These are phyloP conservation scores for Cordyceps sp. DNA, from an alignment of 2,329 filamentous ascomycete species.

Conservation along the genomic window DNA sequence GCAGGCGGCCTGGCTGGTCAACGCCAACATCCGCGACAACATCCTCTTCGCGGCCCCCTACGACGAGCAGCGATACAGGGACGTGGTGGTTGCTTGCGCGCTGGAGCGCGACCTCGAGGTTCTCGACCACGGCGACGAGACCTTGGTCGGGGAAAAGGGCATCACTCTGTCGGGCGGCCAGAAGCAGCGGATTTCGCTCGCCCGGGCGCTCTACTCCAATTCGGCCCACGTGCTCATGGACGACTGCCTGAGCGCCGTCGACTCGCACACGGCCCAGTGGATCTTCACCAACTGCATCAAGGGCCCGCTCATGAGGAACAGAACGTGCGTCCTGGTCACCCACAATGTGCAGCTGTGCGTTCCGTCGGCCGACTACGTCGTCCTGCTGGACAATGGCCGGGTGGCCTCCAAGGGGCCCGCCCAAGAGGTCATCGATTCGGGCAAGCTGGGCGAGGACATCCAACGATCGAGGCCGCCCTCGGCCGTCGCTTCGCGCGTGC, in stretches of 20 bases:
- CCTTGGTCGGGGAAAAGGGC: conserved; percentile 89
- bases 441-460: conserved; percentile 74
- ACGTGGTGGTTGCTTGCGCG: conserved; percentile 82
- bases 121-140: conserved; percentile 81
- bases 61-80: conserved; percentile 67
- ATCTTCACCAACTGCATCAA: conserved; percentile 89
- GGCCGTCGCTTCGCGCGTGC: conserved; percentile 49
- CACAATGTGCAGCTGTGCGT: conserved; percentile 87
- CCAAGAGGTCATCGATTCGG: conserved; percentile 66
- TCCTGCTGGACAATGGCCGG: conserved; percentile 77
- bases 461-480: conserved; percentile 57
- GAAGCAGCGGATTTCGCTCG: conserved; percentile 92
- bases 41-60: conserved; percentile 77
- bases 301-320: conserved; percentile 71
- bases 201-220: conserved; percentile 92
- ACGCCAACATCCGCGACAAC: conserved; percentile 89
- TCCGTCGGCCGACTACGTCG: conserved; percentile 62
- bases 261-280: conserved; percentile 95
- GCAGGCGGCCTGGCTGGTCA: conserved; percentile 92
- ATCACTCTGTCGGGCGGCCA: conserved; percentile 94
- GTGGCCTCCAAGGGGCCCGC: conserved; percentile 62
- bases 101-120: conserved; percentile 84
- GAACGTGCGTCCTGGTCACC: conserved; percentile 89
- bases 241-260: conserved; percentile 89
- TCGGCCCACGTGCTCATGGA: conserved; percentile 83